Evolutionary conservation across 441 rosid genomes (phyloP).

Genomic region (Iberis amara): DNA sequence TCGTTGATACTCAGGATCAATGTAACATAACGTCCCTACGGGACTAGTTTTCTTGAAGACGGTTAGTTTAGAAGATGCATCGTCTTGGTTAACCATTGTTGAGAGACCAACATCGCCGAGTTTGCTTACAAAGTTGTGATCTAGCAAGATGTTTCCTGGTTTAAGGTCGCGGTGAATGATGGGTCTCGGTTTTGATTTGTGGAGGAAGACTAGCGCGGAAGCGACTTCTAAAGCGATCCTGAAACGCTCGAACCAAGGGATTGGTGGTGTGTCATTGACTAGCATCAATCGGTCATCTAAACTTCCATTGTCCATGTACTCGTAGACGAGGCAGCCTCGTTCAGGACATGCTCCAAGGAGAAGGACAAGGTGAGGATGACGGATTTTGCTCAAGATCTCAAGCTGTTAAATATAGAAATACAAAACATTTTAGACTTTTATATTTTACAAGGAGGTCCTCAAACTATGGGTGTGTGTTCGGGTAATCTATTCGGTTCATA

Average conservation of each 20-base stretch:
- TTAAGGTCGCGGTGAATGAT: constrained; percentile 88
- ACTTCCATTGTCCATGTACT: constrained; percentile 92
- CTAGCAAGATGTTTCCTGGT: constrained; percentile 87
- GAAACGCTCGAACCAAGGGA: constrained; percentile 82
- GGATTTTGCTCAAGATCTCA: constrained; percentile 75
- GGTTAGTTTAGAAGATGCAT: constrained; percentile 36
- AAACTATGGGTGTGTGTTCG: no score
- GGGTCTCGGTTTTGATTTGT: constrained; percentile 66
- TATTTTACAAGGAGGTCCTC: no score
- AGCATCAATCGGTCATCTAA: constrained; percentile 60
- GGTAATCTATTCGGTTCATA: no score
- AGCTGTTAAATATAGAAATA: constrained; percentile 45
- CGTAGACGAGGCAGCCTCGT: constrained; percentile 74
- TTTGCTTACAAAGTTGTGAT: constrained; percentile 71
- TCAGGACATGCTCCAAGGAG: constrained; percentile 91
- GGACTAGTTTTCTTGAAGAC: constrained; percentile 54
- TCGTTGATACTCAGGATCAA: constrained; percentile 88
- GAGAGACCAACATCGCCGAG: constrained; percentile 90
- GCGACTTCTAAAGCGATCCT: constrained; percentile 89
- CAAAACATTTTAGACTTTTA: constrained; percentile 3
- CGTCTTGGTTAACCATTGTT: constrained; percentile 51
- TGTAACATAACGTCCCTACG: constrained; percentile 80
- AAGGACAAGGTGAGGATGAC: constrained; percentile 82
- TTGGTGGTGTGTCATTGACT: constrained; percentile 47
- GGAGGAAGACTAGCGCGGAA: constrained; percentile 78